These are phyloP conservation scores for Sporormia fimetaria DNA, from an alignment of 495 filamentous ascomycete species.

Conservation along the genomic window DNA sequence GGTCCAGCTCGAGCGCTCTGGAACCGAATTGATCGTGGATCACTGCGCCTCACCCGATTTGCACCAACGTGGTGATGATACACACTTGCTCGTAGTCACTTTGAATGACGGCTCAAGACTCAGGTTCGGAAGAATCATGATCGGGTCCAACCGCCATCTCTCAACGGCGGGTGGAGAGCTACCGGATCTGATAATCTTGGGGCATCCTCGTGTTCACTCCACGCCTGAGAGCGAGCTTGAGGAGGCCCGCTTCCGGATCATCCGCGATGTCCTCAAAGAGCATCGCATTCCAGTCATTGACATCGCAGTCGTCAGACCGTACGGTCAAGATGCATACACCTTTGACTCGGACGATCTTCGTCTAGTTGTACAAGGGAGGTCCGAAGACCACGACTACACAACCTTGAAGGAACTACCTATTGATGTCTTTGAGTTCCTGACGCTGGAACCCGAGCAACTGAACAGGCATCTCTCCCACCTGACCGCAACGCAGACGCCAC, in stretches of 20 bases:
- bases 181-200: constrained; percentile 20
- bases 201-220: constrained; percentile 2
- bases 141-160: too few relatives aligned
- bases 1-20: constrained; percentile 13
- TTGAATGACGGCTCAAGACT: constrained; percentile 13
- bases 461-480: constrained; percentile 20
- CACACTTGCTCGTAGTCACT: background rate
- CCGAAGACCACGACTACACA: constrained; percentile 1
- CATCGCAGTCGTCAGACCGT: constrained; percentile 11
- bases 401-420: constrained; percentile 15
- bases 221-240: constrained; percentile 1
- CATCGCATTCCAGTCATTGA: constrained; percentile 14
- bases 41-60: constrained; percentile 12
- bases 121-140: too few relatives aligned
- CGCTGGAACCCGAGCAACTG: constrained; percentile 18
- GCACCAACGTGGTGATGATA: background rate
- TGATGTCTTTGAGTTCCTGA: constrained; percentile 15
- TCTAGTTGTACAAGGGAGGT: constrained; percentile 18
- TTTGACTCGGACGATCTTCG: constrained; percentile 11
- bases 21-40: constrained; percentile 14
- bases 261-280: constrained; percentile 6
- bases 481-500: background rate
- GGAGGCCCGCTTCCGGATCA: constrained; percentile 3
- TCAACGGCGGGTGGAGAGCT: too few relatives aligned
- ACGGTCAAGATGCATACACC: constrained; percentile 8